Percentiles rank a stretch among this genome's conserved stretches.
Evolutionary conservation across 441 rosid genomes (phyloP).

Genomic region (Eruca vesicaria): DNA sequence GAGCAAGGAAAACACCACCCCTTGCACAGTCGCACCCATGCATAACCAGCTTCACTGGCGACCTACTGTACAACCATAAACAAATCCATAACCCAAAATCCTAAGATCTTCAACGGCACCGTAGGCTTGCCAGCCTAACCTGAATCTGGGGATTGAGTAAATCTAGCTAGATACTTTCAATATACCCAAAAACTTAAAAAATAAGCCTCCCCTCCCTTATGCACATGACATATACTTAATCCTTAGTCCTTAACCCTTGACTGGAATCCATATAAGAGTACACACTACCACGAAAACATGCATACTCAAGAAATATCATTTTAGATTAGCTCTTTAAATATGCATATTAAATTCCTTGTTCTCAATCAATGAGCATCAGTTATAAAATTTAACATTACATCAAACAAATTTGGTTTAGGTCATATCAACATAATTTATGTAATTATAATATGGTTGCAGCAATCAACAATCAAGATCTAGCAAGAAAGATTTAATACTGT

Average conservation of each 20-base stretch:
- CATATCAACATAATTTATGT: not conserved
- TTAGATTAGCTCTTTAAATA: too few species aligned
- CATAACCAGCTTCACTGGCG: not conserved
- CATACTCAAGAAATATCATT: not conserved
- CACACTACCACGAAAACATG: too few species aligned
- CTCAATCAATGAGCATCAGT: not conserved
- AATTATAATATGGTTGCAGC: not conserved
- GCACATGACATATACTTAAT: too few species aligned
- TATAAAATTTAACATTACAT: not conserved
- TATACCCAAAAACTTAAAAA: too few species aligned
- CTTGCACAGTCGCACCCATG: not conserved
- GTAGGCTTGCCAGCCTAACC: not conserved
- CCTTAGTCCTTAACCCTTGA: too few species aligned
- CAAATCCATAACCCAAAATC: not conserved
- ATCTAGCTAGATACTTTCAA: too few species aligned
- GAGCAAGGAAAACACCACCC: not conserved
- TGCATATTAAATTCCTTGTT: not conserved
- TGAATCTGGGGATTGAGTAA: too few species aligned
- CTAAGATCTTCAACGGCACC: too few species aligned
- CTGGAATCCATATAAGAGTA: too few species aligned
- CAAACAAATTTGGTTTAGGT: not conserved
- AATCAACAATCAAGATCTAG: not conserved
- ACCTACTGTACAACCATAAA: not conserved
- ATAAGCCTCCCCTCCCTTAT: too few species aligned
- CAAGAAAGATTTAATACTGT: not conserved